phyloP scores from a whole-genome alignment of 257 asterid species.

The Hygrophila difformis region DNA sequence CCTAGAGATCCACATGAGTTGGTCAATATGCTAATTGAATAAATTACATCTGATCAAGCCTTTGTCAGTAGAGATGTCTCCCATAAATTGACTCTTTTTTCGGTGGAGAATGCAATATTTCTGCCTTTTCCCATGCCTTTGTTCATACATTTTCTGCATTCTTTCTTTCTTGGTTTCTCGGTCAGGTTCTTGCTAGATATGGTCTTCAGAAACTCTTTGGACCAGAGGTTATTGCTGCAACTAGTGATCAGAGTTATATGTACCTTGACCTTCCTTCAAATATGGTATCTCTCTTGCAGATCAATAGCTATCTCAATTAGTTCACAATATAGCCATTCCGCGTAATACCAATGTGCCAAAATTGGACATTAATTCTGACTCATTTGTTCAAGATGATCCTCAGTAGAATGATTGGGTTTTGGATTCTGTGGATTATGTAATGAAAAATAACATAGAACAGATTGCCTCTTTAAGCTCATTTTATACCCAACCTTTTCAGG shows the following conservation, averaged over 20 bases:
- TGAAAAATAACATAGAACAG: not conserved
- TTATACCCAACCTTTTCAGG: conserved; percentile 27
- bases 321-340: not conserved
- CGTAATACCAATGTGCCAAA: not conserved
- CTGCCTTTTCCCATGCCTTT: not conserved
- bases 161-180: conserved; percentile 4
- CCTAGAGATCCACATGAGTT: no score
- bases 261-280: conserved; percentile 87
- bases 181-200: conserved; percentile 58
- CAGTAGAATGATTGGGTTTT: no score
- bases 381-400: no score
- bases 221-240: conserved; percentile 59
- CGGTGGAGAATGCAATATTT: no score
- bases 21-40: no score
- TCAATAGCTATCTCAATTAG: not conserved
- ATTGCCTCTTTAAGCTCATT: not conserved
- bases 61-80: no score
- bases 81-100: no score
- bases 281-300: conserved; percentile 37
- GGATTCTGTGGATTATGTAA: no score
- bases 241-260: conserved; percentile 63
- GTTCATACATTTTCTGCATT: no score
- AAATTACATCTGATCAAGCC: no score
- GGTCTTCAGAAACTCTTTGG: conserved; percentile 76
- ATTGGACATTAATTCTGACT: not conserved